Conservation (phyloP, 2,329 filamentous ascomycete genomes). For the Xylaria sp. region DNA sequence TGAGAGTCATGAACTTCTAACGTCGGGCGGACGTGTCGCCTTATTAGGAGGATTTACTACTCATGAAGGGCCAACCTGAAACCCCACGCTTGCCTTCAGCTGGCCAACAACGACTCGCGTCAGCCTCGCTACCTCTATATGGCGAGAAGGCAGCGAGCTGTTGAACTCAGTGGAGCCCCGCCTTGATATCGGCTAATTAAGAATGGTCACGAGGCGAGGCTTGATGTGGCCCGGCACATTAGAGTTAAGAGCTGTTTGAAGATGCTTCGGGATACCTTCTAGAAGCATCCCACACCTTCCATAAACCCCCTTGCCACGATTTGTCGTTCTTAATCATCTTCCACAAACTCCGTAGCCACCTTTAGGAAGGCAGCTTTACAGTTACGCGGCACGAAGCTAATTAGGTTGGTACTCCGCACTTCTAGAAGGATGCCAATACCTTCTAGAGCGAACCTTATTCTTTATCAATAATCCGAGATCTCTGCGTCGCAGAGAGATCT, state of each 20-base stretch:
- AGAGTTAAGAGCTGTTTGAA: not conserved
- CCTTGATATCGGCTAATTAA: not conserved
- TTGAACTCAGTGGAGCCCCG: not conserved
- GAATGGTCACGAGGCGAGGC: not conserved
- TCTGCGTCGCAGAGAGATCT: not conserved
- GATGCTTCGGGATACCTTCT: not conserved
- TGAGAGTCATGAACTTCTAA: constrained; percentile 23
- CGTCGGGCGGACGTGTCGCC: no score
- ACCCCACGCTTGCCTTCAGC: not conserved
- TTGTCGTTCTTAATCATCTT: not conserved
- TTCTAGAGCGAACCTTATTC: constrained; percentile 32
- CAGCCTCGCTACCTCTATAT: not conserved
- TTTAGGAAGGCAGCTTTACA: not conserved
- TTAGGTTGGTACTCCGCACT: not conserved
- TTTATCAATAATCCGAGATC: not conserved
- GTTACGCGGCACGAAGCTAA: not conserved
- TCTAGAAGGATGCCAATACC: constrained; percentile 17
- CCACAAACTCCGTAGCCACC: not conserved
- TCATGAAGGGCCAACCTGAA: constrained; percentile 4
- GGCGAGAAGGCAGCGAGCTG: not conserved
- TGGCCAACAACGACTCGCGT: not conserved
- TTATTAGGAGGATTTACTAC: constrained; percentile 6
- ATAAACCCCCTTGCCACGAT: not conserved
- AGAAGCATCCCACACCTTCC: not conserved
- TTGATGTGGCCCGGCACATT: constrained; percentile 14